Base-by-base conservation (phyloP, 2,329 filamentous ascomycete genomes). In the Cryoendolithus antarcticus region DNA sequence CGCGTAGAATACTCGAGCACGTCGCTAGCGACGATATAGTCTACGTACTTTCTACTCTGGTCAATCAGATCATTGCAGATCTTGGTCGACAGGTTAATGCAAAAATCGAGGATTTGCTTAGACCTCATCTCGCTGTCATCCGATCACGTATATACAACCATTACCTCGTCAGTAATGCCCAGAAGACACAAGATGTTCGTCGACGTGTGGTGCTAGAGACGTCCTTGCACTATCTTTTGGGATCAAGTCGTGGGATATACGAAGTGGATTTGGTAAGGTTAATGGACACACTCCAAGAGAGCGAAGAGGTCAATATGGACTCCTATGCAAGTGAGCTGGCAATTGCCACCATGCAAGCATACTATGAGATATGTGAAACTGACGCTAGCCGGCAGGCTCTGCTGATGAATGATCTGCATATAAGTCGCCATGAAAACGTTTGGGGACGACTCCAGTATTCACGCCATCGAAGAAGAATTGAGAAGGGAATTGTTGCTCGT, bases 371-470 rank as follows among this genome's bases (percentile, higher is more conserved):
- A 37, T 19, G 33, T 32, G 6, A 27, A n/a, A n/a, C 13, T 29
- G 7, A 36, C 27, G 27, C 24, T 24, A 13, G 29, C 7, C 12
- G 13, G 15, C 11, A 29, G 34, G 19, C 12, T 27, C 15, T 27
- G 13, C 12, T 11, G 37, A 33, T 34, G 9, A 50, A 15, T 35
- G 35, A 11, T 32, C n/a, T n/a, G n/a, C n/a, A n/a, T 21, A 8
- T 32, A 65, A 62, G 61, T 66, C 34, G 62, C 63, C 2, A 36
- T 61, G 21, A 62, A 63, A 45, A 58, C 46, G 4, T 50, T 64
- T 32, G 49, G 66, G 33, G 62, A 67, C 44, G 55, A 64, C 42
- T 51, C 66, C 43, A 54, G 53, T 19, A 54, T 56, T 5, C 50
- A 62, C 11, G 62, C 58, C 1, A 47, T 66, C 12, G 63, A 66